Conservation (phyloP, 1,284 basidiomycete species). For the Ustilago curta region DNA sequence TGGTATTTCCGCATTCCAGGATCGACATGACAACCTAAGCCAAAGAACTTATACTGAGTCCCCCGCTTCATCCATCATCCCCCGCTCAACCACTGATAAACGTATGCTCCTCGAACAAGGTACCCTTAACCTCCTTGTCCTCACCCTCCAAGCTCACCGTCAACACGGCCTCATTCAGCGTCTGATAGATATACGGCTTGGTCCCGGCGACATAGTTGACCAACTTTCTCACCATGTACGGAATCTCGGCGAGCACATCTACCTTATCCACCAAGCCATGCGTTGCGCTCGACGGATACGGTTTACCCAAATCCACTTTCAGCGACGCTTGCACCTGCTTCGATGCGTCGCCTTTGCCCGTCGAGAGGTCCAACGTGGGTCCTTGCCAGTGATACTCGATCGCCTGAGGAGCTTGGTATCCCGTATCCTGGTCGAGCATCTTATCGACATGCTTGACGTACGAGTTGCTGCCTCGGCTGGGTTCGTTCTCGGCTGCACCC, state of each 20-base stretch:
- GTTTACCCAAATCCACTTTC: conserved; percentile 59
- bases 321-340: conserved; percentile 49
- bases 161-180: conserved; percentile 81
- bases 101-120: conserved; percentile 86
- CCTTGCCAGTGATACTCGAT: conserved; percentile 85
- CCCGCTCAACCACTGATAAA: conserved; percentile 74
- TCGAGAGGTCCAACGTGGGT: conserved; percentile 72
- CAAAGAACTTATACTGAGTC: no score
- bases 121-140: conserved; percentile 74
- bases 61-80: not conserved
- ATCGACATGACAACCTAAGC: not conserved
- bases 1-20: not conserved
- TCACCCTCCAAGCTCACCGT: conserved; percentile 73
- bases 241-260: conserved; percentile 95
- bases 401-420: conserved; percentile 81
- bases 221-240: conserved; percentile 86
- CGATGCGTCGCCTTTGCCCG: conserved; percentile 38
- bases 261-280: conserved; percentile 95
- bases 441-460: conserved; percentile 78
- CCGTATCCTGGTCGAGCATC: conserved; percentile 78
- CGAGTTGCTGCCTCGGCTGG: conserved; percentile 75
- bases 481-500: conserved; percentile 34
- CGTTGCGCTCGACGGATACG: conserved; percentile 44
- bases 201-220: conserved; percentile 91
- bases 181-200: conserved; percentile 94